Evolutionary conservation across 805 yeast species (phyloP).

Genomic region (Nakazawaea anatomiae): DNA sequence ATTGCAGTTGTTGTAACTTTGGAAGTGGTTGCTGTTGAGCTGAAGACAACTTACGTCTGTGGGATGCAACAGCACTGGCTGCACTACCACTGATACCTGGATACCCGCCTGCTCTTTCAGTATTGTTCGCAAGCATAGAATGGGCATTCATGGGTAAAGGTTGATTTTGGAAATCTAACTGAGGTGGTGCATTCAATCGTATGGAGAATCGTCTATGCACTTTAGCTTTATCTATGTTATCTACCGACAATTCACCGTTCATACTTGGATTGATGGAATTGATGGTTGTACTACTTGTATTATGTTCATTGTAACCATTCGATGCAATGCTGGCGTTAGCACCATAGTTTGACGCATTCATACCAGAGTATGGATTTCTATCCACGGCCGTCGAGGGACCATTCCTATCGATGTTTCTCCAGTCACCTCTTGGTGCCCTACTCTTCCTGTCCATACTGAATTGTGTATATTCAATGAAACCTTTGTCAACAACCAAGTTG

Average conservation of each 20-base stretch:
- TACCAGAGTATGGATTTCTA: conserved; percentile 7
- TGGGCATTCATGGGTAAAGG: conserved; percentile 21
- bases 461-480: background rate
- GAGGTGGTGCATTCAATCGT: conserved; percentile 21
- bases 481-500: background rate
- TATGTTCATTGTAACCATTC: background rate
- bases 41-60: background rate
- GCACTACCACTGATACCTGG: background rate
- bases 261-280: background rate
- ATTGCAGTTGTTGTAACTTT: conserved; percentile 4
- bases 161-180: conserved; percentile 15
- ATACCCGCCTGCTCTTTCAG: background rate
- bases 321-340: background rate
- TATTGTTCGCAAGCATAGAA: conserved; percentile 1
- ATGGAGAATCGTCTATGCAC: conserved; percentile 41
- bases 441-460: conserved; percentile 9
- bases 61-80: background rate
- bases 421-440: conserved; percentile 13
- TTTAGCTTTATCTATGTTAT: conserved; percentile 5
- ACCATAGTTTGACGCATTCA: background rate
- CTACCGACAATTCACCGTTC: background rate
- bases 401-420: conserved; percentile 3
- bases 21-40: conserved; percentile 12
- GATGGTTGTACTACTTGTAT: background rate
- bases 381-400: background rate